Conservation (phyloP, 495 filamentous ascomycete species). For the Hyaloscypha bicolor region DNA sequence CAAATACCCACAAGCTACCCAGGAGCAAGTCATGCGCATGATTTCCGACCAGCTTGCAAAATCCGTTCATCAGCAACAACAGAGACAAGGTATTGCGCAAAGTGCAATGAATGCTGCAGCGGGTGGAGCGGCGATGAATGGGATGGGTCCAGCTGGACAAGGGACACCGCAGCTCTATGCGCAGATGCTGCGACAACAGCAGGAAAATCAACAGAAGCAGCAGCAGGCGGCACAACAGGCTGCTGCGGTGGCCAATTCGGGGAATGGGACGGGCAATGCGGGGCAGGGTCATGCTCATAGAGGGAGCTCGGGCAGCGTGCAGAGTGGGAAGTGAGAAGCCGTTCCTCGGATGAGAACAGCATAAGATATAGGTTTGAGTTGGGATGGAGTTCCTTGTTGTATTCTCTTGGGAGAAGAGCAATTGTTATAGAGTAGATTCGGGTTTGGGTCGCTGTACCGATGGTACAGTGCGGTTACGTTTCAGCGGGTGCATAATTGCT, state of each 20-base stretch:
- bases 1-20: conserved; percentile 57
- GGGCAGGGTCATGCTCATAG: conserved; percentile 28
- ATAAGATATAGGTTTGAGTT: neutral
- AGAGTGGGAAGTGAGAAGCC: conserved; percentile 26
- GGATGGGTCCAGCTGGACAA: conserved; percentile 44
- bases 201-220: conserved; percentile 38
- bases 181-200: conserved; percentile 71
- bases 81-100: conserved; percentile 34
- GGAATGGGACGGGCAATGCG: conserved; percentile 15
- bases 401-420: neutral
- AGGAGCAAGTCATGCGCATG: conserved; percentile 61
- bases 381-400: neutral
- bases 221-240: conserved; percentile 6
- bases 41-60: conserved; percentile 58
- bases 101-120: conserved; percentile 66
- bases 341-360: neutral
- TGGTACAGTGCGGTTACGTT: neutral
- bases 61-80: conserved; percentile 42
- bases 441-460: neutral
- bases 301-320: conserved; percentile 24
- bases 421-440: neutral
- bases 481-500: neutral
- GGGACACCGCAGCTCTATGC: conserved; percentile 69
- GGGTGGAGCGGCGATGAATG: conserved; percentile 32
- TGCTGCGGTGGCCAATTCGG: conserved; percentile 4